Percentiles rank a stretch among this genome's conserved stretches.
Evolutionary conservation across 345 rosid genomes (phyloP).

Genomic region (Boechera retrofracta): DNA sequence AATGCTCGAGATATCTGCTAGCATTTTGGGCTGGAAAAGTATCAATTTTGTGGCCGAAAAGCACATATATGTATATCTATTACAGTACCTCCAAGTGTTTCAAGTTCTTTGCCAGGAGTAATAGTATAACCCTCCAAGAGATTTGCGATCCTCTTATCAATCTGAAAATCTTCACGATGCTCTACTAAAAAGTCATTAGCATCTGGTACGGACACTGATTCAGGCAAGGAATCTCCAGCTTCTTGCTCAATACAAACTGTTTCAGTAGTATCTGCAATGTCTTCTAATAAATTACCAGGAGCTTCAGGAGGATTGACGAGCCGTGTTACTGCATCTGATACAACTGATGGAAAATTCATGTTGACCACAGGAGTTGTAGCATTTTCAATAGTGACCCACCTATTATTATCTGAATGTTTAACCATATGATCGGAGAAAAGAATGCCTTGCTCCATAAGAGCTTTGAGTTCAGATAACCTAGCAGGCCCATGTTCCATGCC

Average conservation of each 20-base stretch:
- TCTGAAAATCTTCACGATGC: conserved; percentile 58
- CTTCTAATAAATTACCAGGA: conserved; percentile 84
- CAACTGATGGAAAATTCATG: conserved; percentile 48
- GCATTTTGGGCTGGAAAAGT: conserved; percentile 7
- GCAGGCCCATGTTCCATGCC: conserved; percentile 92
- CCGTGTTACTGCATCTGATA: conserved; percentile 74
- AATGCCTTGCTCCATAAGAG: conserved; percentile 81
- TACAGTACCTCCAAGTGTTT: conserved; percentile 76
- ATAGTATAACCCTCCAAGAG: conserved; percentile 72
- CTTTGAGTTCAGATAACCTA: conserved; percentile 73
- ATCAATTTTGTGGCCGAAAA: conserved; percentile 23
- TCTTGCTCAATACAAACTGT: conserved; percentile 48
- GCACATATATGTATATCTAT: conserved; percentile 20
- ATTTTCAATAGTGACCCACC: conserved; percentile 97
- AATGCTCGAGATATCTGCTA: conserved; percentile 10
- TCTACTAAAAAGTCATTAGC: conserved; percentile 45
- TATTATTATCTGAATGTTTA: conserved; percentile 78
- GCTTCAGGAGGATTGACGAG: conserved; percentile 94
- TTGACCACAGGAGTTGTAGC: conserved; percentile 86
- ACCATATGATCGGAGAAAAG: conserved; percentile 89
- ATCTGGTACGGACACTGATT: conserved; percentile 40
- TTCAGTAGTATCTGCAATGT: conserved; percentile 58
- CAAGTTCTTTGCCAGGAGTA: conserved; percentile 81
- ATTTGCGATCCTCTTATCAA: conserved; percentile 76
- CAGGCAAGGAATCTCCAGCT: conserved; percentile 42